phyloP scores from a whole-genome alignment of 2,329 filamentous ascomycete genomes.

The Aspergillus pseudonomiae region DNA sequence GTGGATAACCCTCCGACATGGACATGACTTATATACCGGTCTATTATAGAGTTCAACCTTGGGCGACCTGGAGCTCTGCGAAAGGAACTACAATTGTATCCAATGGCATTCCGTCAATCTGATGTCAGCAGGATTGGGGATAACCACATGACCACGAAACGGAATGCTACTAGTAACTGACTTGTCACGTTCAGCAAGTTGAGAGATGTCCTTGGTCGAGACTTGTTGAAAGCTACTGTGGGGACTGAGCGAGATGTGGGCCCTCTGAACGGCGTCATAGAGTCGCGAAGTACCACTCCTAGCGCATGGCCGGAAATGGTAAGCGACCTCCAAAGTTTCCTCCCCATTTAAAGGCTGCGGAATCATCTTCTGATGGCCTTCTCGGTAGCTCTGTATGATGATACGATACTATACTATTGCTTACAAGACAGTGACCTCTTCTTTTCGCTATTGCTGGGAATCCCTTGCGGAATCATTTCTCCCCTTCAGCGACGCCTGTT shows the following conservation, averaged over 20 bases:
- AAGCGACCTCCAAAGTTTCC: not conserved
- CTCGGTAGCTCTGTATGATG: not conserved
- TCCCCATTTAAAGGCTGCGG: not conserved
- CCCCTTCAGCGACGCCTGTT: not conserved
- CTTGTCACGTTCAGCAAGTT: not conserved
- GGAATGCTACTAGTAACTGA: not conserved
- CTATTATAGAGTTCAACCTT: not conserved
- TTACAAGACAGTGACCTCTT: too few relatives aligned
- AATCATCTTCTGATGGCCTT: not conserved
- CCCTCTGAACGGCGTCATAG: not conserved
- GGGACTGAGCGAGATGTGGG: not conserved
- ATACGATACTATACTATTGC: not conserved
- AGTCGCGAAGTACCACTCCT: not conserved
- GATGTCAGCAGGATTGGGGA: slow-evolving; percentile 4
- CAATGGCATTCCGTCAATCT: slow-evolving; percentile 3
- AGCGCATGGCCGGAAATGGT: not conserved
- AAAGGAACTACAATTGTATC: not conserved
- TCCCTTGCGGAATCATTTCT: not conserved
- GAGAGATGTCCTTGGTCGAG: too few relatives aligned
- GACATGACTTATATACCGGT: not conserved
- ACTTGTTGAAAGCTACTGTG: not conserved
- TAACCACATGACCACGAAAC: not conserved
- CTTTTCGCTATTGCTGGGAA: not conserved
- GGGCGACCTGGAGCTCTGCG: not conserved
- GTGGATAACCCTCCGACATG: not conserved